These are phyloP conservation scores for Fomes fomentarius DNA, from an alignment of 1,284 basidiomycete species.

Conservation along the genomic window DNA sequence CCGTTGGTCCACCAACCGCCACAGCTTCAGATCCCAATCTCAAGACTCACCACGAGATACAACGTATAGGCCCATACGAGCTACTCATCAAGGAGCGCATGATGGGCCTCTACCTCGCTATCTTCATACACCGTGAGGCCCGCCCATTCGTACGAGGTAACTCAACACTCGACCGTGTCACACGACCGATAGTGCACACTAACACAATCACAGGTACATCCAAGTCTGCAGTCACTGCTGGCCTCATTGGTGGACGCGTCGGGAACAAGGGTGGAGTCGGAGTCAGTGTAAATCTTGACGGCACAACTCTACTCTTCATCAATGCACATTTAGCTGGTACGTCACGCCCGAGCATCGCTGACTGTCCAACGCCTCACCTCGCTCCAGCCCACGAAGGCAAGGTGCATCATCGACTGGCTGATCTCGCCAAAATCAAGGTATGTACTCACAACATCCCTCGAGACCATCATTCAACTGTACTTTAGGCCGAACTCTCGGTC, in stretches of 20 bases:
- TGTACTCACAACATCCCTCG: constrained; percentile 2
- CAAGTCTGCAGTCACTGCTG: constrained; percentile 78
- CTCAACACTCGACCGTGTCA: background rate
- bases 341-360: constrained; percentile 18
- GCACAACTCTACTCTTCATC: constrained; percentile 78
- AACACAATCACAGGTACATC: constrained; percentile 51
- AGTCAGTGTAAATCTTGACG: constrained; percentile 76
- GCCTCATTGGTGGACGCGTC: constrained; percentile 84
- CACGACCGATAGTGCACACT: background rate
- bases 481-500: constrained; percentile 63
- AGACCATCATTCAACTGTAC: background rate
- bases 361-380: background rate
- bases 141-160: constrained; percentile 60
- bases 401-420: constrained; percentile 67
- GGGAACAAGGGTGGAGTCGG: constrained; percentile 90
- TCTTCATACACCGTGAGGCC: constrained; percentile 74
- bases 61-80: constrained; percentile 65
- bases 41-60: constrained; percentile 11
- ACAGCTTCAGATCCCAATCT: constrained; percentile 10
- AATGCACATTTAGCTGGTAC: constrained; percentile 87
- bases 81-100: constrained; percentile 83
- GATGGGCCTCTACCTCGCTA: constrained; percentile 84
- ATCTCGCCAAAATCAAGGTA: constrained; percentile 78
- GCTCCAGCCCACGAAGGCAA: constrained; percentile 74
- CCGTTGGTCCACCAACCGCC: background rate